A percentile compares a stretch with the other conserved stretches of the same genome.
Conservation (phyloP, 192 early-diverging fungal genomes). For the Fimicolochytrium jonesii region DNA sequence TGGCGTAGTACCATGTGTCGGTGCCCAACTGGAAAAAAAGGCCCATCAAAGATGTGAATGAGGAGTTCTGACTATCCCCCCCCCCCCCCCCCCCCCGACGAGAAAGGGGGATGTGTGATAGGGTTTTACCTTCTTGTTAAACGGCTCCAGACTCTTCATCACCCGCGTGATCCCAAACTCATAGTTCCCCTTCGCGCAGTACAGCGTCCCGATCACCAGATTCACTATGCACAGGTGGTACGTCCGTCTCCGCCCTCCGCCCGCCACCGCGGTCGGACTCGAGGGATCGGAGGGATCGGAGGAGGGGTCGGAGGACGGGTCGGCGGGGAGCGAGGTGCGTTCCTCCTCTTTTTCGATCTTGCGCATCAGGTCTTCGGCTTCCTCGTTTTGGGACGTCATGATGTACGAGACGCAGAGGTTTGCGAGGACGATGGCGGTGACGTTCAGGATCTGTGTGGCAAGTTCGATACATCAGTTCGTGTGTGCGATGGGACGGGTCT, state of each 20-base stretch:
- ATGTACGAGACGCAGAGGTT: slow-evolving; percentile 64
- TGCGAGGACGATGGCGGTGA: slow-evolving; percentile 60
- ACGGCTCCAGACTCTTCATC: slow-evolving; percentile 63
- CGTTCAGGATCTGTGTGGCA: slow-evolving; percentile 59
- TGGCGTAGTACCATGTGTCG: slow-evolving; percentile 66
- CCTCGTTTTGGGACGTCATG: slow-evolving; percentile 66
- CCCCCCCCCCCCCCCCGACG: too few relatives aligned
- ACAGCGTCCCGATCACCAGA: slow-evolving; percentile 63
- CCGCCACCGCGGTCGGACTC: too few relatives aligned
- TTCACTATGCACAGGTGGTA: slow-evolving; percentile 66
- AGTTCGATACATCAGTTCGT: too few relatives aligned
- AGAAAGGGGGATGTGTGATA: too few relatives aligned
- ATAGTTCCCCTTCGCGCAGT: slow-evolving; percentile 65
- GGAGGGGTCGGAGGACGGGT: too few relatives aligned
- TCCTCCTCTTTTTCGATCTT: slow-evolving; percentile 67
- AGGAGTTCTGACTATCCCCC: slow-evolving; percentile 4
- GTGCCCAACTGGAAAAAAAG: slow-evolving; percentile 65
- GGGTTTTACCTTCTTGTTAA: slow-evolving; percentile 61
- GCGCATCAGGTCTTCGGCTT: slow-evolving; percentile 63
- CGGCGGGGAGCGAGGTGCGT: slow-evolving; percentile 52
- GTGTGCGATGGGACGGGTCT: too few relatives aligned
- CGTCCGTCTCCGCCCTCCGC: too few relatives aligned
- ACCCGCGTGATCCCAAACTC: slow-evolving; percentile 64
- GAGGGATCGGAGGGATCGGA: too few relatives aligned
- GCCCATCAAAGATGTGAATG: too few relatives aligned